phyloP scores from a whole-genome alignment of 768 basidiomycete genomes.

The Pleurotus pulmonarius region DNA sequence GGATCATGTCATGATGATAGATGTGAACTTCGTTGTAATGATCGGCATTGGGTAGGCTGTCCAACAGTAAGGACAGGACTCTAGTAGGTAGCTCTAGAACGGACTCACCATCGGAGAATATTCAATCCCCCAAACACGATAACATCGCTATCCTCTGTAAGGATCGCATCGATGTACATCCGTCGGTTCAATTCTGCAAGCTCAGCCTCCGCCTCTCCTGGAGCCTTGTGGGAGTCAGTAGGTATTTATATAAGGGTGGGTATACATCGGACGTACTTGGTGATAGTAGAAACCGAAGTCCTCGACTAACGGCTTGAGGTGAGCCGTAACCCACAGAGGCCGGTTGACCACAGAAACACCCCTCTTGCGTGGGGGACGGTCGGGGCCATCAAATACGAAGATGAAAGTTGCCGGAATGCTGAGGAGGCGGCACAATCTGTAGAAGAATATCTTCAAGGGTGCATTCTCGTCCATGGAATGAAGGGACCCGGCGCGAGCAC shows the following conservation, averaged over 20 bases:
- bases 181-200: slow-evolving; percentile 39
- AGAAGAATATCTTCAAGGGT: slow-evolving; percentile 37
- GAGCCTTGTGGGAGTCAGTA: slow-evolving; percentile 27
- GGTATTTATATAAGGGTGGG: background rate
- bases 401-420: slow-evolving; percentile 35
- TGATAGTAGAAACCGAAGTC: slow-evolving; percentile 38
- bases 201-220: slow-evolving; percentile 57
- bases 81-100: background rate
- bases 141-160: slow-evolving; percentile 48
- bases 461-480: slow-evolving; percentile 40
- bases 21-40: slow-evolving; percentile 10
- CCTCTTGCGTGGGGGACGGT: slow-evolving; percentile 36
- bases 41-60: slow-evolving; percentile 12
- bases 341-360: slow-evolving; percentile 23
- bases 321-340: slow-evolving; percentile 19
- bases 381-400: slow-evolving; percentile 47
- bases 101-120: slow-evolving; percentile 35
- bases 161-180: slow-evolving; percentile 41
- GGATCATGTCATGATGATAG: background rate
- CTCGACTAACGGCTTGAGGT: slow-evolving; percentile 31
- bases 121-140: slow-evolving; percentile 43
- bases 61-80: no score
- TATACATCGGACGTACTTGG: slow-evolving; percentile 10
- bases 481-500: slow-evolving; percentile 11
- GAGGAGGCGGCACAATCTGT: slow-evolving; percentile 33